These are phyloP conservation scores for Lanmaoa pseudosensibilis DNA, from an alignment of 768 basidiomycete genomes.

Conservation along the genomic window DNA sequence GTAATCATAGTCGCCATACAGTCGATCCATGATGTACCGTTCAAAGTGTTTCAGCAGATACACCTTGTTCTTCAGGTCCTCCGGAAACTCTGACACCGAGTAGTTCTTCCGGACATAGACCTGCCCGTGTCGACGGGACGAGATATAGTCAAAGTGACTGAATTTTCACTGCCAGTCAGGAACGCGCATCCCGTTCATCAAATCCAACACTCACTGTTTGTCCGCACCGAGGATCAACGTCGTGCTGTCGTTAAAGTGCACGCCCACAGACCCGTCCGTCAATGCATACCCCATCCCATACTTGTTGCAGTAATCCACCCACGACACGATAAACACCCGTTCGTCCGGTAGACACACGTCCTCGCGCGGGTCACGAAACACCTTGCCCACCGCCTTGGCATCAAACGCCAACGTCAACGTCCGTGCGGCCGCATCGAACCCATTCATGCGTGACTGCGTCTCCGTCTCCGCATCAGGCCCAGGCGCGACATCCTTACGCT, in stretches of 20 bases:
- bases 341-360: constrained; percentile 60
- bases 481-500: constrained; percentile 17
- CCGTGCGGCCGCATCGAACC: constrained; percentile 66
- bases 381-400: constrained; percentile 56
- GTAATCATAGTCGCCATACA: constrained; percentile 84
- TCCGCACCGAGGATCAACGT: constrained; percentile 81
- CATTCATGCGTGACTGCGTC: constrained; percentile 40
- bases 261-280: constrained; percentile 92
- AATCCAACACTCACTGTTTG: constrained; percentile 62
- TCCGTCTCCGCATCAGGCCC: constrained; percentile 23
- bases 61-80: constrained; percentile 85
- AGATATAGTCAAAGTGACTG: constrained; percentile 85
- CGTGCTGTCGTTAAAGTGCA: constrained; percentile 96
- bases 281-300: constrained; percentile 99
- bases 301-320: constrained; percentile 99
- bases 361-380: constrained; percentile 67
- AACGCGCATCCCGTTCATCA: background rate
- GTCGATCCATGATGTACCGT: constrained; percentile 87
- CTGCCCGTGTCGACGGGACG: constrained; percentile 62
- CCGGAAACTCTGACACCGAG: constrained; percentile 68
- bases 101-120: constrained; percentile 73
- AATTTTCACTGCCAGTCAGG: background rate
- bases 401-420: constrained; percentile 63
- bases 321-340: constrained; percentile 91
- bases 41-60: constrained; percentile 94